Percentiles rank a stretch among this genome's conserved stretches.
Evolutionary conservation across 768 basidiomycete species (phyloP).

Genomic region (Boletus patriciae): DNA sequence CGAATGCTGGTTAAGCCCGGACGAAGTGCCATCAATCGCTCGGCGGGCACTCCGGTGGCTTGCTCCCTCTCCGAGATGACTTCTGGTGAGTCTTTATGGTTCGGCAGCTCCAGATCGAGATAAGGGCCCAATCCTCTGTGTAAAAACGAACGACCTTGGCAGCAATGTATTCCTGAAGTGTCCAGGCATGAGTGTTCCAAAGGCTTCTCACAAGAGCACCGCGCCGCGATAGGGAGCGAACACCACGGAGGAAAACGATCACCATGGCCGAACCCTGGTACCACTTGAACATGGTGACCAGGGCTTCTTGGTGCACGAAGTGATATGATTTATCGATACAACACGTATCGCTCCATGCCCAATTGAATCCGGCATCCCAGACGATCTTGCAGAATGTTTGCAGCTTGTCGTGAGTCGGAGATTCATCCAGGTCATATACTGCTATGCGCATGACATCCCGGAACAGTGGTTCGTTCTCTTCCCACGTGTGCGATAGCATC

Average conservation of each 20-base stretch:
- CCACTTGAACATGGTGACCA: neutral
- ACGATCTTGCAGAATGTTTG: neutral
- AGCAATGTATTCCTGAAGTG: no score
- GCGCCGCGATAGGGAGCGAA: neutral
- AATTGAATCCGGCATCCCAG: neutral
- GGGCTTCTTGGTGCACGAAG: neutral
- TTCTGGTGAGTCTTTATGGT: no score
- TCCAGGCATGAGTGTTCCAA: no score
- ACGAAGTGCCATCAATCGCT: no score
- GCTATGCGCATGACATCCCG: neutral
- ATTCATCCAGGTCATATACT: no score
- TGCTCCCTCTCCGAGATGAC: no score
- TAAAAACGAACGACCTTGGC: no score
- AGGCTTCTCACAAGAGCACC: neutral
- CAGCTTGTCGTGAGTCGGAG: no score
- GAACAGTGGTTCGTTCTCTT: neutral
- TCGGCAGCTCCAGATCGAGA: no score
- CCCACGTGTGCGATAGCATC: neutral
- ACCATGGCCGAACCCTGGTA: neutral
- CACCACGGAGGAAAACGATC: neutral
- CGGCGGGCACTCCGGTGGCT: no score
- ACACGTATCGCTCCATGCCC: neutral
- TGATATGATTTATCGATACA: neutral
- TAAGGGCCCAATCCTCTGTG: no score
- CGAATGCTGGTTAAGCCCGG: neutral